Percentiles rank a stretch among this genome's conserved stretches.
These are phyloP conservation scores for Brettanomyces custersianus DNA, from an alignment of 805 yeast species.

Conservation along the genomic window DNA sequence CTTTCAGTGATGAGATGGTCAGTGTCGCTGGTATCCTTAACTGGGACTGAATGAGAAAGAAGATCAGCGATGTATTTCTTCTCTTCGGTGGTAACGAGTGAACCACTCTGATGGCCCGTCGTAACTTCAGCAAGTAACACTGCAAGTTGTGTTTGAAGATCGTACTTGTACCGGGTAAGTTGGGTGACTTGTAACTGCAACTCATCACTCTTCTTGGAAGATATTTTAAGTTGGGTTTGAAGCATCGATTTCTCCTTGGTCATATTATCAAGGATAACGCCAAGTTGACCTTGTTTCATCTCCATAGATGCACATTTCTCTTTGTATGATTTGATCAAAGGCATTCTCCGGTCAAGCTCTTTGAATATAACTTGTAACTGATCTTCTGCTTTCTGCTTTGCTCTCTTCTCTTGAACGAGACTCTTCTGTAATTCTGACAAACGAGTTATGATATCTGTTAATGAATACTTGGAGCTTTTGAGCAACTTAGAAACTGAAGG, in stretches of 20 bases:
- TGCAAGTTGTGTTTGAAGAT: conserved; percentile 79
- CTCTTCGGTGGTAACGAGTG: conserved; percentile 53
- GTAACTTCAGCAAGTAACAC: conserved; percentile 58
- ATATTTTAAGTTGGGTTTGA: conserved; percentile 12
- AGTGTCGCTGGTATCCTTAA: conserved; percentile 46
- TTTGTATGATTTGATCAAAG: conserved; percentile 60
- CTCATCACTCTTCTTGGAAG: conserved; percentile 29
- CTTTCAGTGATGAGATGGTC: conserved; percentile 65
- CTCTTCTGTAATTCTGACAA: conserved; percentile 56
- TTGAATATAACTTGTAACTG: conserved; percentile 64
- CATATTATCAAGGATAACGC: conserved; percentile 45
- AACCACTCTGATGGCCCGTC: conserved; percentile 44
- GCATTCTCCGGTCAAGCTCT: conserved; percentile 74
- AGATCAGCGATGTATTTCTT: conserved; percentile 52
- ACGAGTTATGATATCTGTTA: conserved; percentile 60
- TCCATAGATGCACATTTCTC: conserved; percentile 49
- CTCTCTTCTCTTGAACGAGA: conserved; percentile 57
- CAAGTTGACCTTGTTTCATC: conserved; percentile 44
- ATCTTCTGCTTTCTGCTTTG: conserved; percentile 58
- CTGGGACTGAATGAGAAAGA: conserved; percentile 15
- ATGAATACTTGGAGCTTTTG: conserved; percentile 41
- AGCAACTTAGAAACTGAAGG: conserved; percentile 26
- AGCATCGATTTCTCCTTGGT: conserved; percentile 32
- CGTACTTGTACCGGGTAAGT: conserved; percentile 51
- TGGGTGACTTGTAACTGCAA: conserved; percentile 37